Percentiles rank a stretch among this genome's conserved stretches.
Evolutionary conservation across 1,139 yeast species (phyloP).

Genomic region (Suhomyces yuchorum): DNA sequence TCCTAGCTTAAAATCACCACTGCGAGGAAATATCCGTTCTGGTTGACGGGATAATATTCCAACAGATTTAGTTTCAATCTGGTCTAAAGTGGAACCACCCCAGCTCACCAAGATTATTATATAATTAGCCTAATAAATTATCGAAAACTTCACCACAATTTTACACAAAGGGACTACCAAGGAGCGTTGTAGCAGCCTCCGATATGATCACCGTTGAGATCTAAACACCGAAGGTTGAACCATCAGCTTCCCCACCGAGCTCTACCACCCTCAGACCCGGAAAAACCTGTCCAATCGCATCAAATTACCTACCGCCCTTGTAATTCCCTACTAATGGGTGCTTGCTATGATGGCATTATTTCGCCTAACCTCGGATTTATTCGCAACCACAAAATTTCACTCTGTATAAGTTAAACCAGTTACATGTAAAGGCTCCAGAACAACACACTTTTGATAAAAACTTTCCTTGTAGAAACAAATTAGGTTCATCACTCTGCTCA

Average conservation of each 20-base stretch:
- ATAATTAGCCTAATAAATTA: background rate
- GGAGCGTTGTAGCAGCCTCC: background rate
- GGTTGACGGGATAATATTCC: too few relatives aligned
- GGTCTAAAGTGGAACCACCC: background rate
- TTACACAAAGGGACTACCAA: background rate
- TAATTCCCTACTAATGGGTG: background rate
- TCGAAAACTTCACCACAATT: background rate
- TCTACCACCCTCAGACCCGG: too few relatives aligned
- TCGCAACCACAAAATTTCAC: conserved; percentile 1
- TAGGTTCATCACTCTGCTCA: too few relatives aligned
- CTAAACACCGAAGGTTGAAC: background rate
- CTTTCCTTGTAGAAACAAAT: background rate
- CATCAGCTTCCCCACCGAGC: background rate
- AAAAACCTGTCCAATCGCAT: too few relatives aligned
- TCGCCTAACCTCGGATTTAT: background rate
- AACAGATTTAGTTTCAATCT: background rate
- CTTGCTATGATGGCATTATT: background rate
- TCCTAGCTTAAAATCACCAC: too few relatives aligned
- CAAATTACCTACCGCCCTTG: too few relatives aligned
- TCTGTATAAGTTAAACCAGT: background rate
- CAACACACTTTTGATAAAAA: too few relatives aligned
- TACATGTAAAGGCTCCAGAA: too few relatives aligned
- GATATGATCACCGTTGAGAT: background rate
- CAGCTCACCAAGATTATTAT: background rate
- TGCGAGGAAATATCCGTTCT: too few relatives aligned